phyloP scores from a whole-genome alignment of 768 basidiomycete genomes.

The Austroboletus eburneus region DNA sequence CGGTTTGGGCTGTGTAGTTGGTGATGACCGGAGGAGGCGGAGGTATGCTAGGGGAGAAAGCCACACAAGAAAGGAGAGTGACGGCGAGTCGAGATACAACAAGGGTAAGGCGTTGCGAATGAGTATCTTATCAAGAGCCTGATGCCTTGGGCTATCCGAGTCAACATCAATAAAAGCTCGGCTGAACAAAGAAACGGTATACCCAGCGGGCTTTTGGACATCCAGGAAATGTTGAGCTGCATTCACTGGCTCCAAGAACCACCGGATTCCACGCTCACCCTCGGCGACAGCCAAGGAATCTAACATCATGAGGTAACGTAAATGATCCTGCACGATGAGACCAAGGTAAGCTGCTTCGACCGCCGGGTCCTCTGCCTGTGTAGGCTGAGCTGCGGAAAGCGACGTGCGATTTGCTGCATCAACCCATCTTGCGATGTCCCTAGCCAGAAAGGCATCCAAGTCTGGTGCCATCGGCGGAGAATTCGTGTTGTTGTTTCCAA shows the following conservation, averaged over 20 bases:
- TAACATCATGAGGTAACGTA: conserved; percentile 68
- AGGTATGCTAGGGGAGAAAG: conserved; percentile 70
- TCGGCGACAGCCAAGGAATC: conserved; percentile 57
- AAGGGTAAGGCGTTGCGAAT: conserved; percentile 53
- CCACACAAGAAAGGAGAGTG: conserved; percentile 68
- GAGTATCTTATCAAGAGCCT: conserved; percentile 67
- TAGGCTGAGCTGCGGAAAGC: conserved; percentile 10
- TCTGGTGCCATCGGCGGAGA: conserved; percentile 39
- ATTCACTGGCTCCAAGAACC: conserved; percentile 56
- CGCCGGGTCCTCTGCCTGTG: conserved; percentile 45
- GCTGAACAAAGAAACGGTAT: conserved; percentile 4
- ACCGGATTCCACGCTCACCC: conserved; percentile 61
- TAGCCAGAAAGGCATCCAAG: conserved; percentile 60
- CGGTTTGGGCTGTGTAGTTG: conserved; percentile 14
- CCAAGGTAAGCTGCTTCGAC: conserved; percentile 50
- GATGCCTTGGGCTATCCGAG: conserved; percentile 35
- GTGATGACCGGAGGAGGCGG: conserved; percentile 43
- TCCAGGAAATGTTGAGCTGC: conserved; percentile 17
- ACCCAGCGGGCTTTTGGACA: conserved; percentile 17
- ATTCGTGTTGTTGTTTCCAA: conserved; percentile 41
- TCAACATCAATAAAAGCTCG: neutral
- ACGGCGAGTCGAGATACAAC: conserved; percentile 65
- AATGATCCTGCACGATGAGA: conserved; percentile 45
- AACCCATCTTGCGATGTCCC: conserved; percentile 54
- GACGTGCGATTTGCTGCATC: conserved; percentile 37